Base-by-base conservation (phyloP, 1,139 yeast species). In the Lodderomyces margitis region DNA sequence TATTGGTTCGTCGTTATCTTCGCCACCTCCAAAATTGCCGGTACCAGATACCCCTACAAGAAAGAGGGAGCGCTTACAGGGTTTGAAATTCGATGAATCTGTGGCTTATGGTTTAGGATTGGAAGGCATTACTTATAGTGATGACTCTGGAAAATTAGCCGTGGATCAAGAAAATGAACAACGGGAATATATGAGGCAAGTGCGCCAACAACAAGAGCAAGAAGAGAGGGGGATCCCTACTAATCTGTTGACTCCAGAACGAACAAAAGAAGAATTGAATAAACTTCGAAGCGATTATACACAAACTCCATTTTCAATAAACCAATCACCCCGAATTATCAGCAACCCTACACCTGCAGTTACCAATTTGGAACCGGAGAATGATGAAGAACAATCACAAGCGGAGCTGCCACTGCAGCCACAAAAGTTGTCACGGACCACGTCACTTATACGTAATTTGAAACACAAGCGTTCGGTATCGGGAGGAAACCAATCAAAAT, bases 401-500 rank as follows among this genome's bases (percentile, higher is more conserved):
- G 15, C n/a, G 9, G 25, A 36, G 11, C 35, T 28, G 21, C 39
- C 34, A 21, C 38, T 28, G 23, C 43, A 42, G 17, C 37, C 39
- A 27, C 41, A 39, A 30, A 23, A 32, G 10, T 2, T 37, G n/a
- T 31, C 36, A 5, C 42, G 49, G 25, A 44, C 42, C 17, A 36
- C 47, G 15, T 70, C 70, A 16, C 61, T 63, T 40, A 51, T 61
- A 17, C 40, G 50, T 40, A 58, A 64, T 27, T 56, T 70, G 43
- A 68, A 64, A 42, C 78, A 72, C 50, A 71, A 70, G 50, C 53
- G 77, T 21, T 68, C 75, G 5, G 54, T 57, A 4, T 69, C 75
- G 21, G 74, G 74, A 12, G 72, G 73, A 15, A 72, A 75, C 14
- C 48, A 59, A 19, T 56, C 59, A 32, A 69, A 69, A 46, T 57